phyloP scores from a whole-genome alignment of 179 eudicot genomes.

The Beta macrorhiza region DNA sequence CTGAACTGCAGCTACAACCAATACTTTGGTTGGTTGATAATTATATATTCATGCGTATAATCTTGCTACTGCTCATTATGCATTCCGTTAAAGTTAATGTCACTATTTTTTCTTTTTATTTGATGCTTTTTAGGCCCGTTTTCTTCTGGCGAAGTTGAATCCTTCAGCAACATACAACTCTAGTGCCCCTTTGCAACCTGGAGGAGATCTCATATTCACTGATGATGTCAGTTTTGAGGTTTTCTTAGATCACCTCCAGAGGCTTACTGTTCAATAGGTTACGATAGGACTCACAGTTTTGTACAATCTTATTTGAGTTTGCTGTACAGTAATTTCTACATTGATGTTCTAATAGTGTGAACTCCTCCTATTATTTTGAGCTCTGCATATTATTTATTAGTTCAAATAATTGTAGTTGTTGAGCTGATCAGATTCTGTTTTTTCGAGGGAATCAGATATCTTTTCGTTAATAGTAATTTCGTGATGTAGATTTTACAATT shows the following conservation, averaged over 20 bases:
- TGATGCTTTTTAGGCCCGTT: constrained; percentile 63
- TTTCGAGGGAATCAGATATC: neutral
- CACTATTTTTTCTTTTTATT: neutral
- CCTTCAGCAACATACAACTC: constrained; percentile 94
- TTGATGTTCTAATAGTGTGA: neutral
- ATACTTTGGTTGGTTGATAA: neutral
- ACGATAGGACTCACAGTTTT: constrained; percentile 45
- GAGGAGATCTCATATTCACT: constrained; percentile 84
- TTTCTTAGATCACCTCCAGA: constrained; percentile 85
- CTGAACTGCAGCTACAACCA: neutral
- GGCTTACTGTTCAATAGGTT: constrained; percentile 77
- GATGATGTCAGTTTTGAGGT: constrained; percentile 96
- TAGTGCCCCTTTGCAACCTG: constrained; percentile 55
- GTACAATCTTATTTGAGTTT: constrained; percentile 40
- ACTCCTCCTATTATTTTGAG: neutral
- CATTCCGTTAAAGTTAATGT: neutral
- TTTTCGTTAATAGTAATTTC: neutral
- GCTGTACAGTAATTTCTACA: constrained; percentile 47
- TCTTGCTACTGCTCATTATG: neutral
- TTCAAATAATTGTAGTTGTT: neutral
- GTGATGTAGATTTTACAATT: neutral
- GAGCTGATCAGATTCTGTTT: neutral
- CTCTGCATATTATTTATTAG: constrained; percentile 5
- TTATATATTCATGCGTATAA: neutral
- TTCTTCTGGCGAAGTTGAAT: constrained; percentile 90